Base-by-base conservation (phyloP, 257 asterid genomes). In the Verbascum thapsus region DNA sequence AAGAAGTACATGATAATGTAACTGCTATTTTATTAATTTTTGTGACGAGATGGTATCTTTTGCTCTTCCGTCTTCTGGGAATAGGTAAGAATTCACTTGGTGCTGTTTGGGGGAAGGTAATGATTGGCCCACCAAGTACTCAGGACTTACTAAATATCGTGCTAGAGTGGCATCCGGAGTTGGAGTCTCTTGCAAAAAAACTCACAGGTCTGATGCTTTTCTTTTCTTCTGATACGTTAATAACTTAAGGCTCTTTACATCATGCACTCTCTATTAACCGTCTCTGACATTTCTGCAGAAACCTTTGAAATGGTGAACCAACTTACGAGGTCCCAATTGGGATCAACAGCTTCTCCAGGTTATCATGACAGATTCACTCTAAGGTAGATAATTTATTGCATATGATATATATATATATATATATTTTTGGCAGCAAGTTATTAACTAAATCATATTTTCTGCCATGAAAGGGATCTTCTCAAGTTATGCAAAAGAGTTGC, bases 401-500 rank as follows among this genome's bases (percentile, higher is more conserved):
- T 10, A n/a, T n/a, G n/a, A n/a, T n/a, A n/a, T n/a, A n/a, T n/a
- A n/a, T n/a, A n/a, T n/a, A n/a, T n/a, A n/a, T 22, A 35, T 41
- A 12, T 57, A 11, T 39, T 55, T 66, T 35, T 49, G 37, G 37
- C 58, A 13, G 51, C 61, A 53, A 63, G 39, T 75, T 32, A 67
- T 39, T 55, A 55, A 66, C 64, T 20, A 16, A 63, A 49, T 63
- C 9, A 35, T 71, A 26, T 58, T 50, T 22, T 58, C 53, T 64
- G 70, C 65, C 55, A 74, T 74, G 58, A 72, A 64, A 92, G 99
- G 68, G 97, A 89, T 81, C 91, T 94, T 40, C 90, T 94, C 55
- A 94, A 90, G 80, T 77, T 95, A 81, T 85, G 97, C 81, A 84
- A 90, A 76, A 82, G 99, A 63, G 79, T 94, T 75, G 71, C 72